Evolutionary conservation across 805 yeast species (phyloP).

Genomic region (Nakazawaea pomicola): DNA sequence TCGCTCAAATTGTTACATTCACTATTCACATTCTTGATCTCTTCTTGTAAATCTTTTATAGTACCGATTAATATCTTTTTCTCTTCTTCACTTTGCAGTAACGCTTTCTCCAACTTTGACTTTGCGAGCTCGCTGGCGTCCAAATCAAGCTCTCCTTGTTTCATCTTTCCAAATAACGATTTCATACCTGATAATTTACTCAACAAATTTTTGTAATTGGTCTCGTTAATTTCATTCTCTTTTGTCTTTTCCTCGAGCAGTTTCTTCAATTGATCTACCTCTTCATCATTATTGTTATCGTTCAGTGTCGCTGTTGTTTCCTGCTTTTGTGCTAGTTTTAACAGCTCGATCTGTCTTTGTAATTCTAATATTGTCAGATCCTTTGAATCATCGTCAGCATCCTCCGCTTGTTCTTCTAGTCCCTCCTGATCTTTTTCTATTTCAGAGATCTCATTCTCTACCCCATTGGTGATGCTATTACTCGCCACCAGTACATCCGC

Average conservation of each 20-base stretch:
- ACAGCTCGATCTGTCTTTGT: conserved; percentile 1
- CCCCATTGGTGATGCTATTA: no score
- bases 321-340: not conserved
- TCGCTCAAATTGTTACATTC: conserved; percentile 50
- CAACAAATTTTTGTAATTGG: conserved; percentile 56
- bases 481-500: no score
- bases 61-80: conserved; percentile 10
- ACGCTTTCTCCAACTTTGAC: conserved; percentile 23
- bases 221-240: conserved; percentile 54
- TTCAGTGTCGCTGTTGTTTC: no score
- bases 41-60: conserved; percentile 22
- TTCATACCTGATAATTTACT: conserved; percentile 70
- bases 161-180: conserved; percentile 66
- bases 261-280: conserved; percentile 17
- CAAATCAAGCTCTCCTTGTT: conserved; percentile 60
- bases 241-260: conserved; percentile 32
- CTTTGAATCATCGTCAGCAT: not conserved
- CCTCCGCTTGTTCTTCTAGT: not conserved
- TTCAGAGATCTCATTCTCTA: no score
- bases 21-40: conserved; percentile 37
- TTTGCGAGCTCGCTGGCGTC: conserved; percentile 43
- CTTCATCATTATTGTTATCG: not conserved
- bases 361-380: not conserved
- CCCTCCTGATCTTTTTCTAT: not conserved
- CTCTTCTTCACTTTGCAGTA: conserved; percentile 15